A percentile compares a stretch with the other conserved stretches of the same genome.
These are phyloP conservation scores for Byssoonygena ceratinophila DNA, from an alignment of 2,329 filamentous ascomycete species.

Conservation along the genomic window DNA sequence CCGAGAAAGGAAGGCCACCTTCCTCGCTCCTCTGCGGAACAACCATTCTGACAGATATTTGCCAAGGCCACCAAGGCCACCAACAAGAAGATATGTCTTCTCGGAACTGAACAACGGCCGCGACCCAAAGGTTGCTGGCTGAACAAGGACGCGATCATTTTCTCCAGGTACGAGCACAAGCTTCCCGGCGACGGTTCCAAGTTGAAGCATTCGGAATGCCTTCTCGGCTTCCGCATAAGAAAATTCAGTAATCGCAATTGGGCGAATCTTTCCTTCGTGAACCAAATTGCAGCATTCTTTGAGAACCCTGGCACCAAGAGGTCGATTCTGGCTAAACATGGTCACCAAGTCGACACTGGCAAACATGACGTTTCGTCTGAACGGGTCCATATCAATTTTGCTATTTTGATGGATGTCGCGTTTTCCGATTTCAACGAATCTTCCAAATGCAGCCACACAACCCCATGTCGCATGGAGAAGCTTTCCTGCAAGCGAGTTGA, in stretches of 20 bases:
- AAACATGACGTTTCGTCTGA: constrained; percentile 31
- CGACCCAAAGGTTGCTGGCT: constrained; percentile 7
- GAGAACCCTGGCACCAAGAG: not conserved
- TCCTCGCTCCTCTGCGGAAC: constrained; percentile 19
- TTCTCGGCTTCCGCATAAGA: constrained; percentile 16
- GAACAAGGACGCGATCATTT: constrained; percentile 13
- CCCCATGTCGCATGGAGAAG: constrained; percentile 12
- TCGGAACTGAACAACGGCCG: constrained; percentile 12
- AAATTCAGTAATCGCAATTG: constrained; percentile 13
- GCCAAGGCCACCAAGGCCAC: constrained; percentile 12
- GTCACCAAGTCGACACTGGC: constrained; percentile 16
- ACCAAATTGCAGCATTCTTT: not conserved
- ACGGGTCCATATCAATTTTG: constrained; percentile 12
- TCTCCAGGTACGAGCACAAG: constrained; percentile 16
- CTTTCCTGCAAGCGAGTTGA: constrained; percentile 17
- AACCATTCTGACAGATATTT: constrained; percentile 7
- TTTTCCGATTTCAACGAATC: constrained; percentile 26
- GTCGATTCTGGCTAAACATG: constrained; percentile 4
- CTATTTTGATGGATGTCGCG: constrained; percentile 11
- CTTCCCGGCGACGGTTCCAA: constrained; percentile 23
- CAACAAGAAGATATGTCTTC: constrained; percentile 6
- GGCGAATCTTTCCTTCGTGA: not conserved
- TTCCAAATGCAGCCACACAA: constrained; percentile 15
- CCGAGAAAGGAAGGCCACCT: constrained; percentile 27
- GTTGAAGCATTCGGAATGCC: constrained; percentile 24